Conservation (phyloP, 208 protist genomes). For the Dictyostelium gargantuum region DNA sequence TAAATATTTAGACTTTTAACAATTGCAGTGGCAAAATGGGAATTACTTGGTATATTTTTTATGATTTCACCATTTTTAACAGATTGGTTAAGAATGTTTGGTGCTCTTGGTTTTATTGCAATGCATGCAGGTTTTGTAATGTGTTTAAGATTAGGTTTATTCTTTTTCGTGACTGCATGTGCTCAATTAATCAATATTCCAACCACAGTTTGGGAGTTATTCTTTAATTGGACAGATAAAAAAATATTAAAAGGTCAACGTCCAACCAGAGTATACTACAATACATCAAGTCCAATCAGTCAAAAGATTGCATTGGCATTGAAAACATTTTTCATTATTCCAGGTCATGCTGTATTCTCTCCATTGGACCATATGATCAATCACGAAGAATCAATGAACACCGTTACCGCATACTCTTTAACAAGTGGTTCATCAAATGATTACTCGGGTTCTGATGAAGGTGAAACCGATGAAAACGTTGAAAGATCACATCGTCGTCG, state of each 20-base stretch:
- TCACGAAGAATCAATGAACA: not conserved
- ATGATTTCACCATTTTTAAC: conserved; percentile 12
- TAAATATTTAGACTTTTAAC: conserved; percentile 11
- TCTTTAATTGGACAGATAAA: not conserved
- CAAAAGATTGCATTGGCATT: not conserved
- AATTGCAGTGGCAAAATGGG: conserved; percentile 44
- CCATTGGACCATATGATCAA: not conserved
- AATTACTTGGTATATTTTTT: conserved; percentile 10
- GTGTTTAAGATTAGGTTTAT: conserved; percentile 40
- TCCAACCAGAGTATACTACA: conserved; percentile 14
- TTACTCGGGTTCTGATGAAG: not conserved
- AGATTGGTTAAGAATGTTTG: conserved; percentile 23
- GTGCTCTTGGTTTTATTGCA: conserved; percentile 12
- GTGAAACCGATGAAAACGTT: not conserved
- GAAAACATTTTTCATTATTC: conserved; percentile 39
- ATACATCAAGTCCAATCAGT: not conserved
- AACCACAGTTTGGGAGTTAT: conserved; percentile 9
- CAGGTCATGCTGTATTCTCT: not conserved
- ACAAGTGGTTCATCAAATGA: not conserved
- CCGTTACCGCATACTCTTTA: not conserved
- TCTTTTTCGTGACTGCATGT: conserved; percentile 24
- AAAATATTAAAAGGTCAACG: conserved; percentile 7
- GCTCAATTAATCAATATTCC: conserved; percentile 21
- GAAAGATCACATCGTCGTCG: not conserved
- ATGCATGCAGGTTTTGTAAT: conserved; percentile 37